Evolutionary conservation across 1,139 yeast genomes (phyloP), one percentile per base, ranked within the genome.

Genomic region (Suhomyces anneliseae): DNA sequence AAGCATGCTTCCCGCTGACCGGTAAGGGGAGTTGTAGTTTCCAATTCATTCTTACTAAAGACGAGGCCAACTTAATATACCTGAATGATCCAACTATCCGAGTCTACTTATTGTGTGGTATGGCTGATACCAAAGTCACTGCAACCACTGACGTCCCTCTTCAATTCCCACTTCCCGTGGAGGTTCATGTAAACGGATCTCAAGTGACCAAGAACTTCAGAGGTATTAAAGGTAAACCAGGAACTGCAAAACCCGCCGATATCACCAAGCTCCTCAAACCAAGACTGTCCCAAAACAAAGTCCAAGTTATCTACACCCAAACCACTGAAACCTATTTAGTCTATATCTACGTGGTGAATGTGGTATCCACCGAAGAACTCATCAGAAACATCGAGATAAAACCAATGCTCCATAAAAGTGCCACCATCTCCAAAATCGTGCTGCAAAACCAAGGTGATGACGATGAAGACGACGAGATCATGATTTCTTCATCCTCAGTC

Each of bases 221-320:
- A 54, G 90, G 90, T 1, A 68, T 85, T 36, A 85, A 84, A 59
- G 79, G 81, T 41, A 79, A 74, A 48, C 72, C 74, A 0, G 89
- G 89, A 0, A 80, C 90, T 0, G 82, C 85, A 1, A 75, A 78
- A 47, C 92, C 93, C 0, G 86, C 86, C 1, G 83, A 87, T 61
- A 57, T 85, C 38, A 82, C 88, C 0, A 65, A 69, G 1, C 63
- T 65, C 46, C 37, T 81, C n/a, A 64, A 65, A 11, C 50, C 50
- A 0, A 44, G 65, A 1, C 66, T 70, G 0, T 52, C 52, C 5
- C 41, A 53, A 2, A 84, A 83, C 56, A 55, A 60, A 3, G 55
- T 85, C 24, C 76, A 74, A 44, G 56, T 85, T 37, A 70, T 76
- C 1, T 85, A 83, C 58, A 81, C 83, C 0, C 81, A 78, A 46